These are phyloP conservation scores for Excoecaria agallocha DNA, from an alignment of 345 rosid species.

Conservation along the genomic window DNA sequence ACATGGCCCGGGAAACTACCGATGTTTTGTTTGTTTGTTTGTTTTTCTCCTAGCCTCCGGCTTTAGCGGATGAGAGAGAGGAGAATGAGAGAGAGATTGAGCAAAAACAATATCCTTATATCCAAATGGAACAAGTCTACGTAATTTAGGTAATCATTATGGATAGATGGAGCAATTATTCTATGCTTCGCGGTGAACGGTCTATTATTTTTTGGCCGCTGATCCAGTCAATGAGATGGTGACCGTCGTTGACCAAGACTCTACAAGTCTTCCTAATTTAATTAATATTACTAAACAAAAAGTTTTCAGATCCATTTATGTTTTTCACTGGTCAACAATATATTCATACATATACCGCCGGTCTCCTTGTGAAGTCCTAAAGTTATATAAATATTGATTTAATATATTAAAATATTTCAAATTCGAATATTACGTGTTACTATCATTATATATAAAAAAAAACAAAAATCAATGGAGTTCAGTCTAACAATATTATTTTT, in stretches of 20 bases:
- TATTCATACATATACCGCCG: no score
- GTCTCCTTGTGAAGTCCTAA: no score
- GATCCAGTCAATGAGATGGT: background rate
- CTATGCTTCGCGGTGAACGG: slow-evolving; percentile 13
- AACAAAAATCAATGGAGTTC: no score
- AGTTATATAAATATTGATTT: no score
- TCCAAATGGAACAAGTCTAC: background rate
- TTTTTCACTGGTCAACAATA: no score
- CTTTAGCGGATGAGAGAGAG: slow-evolving; percentile 2
- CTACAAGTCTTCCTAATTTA: background rate
- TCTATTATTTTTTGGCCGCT: slow-evolving; percentile 1
- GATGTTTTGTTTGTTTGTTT: background rate
- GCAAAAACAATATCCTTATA: slow-evolving; percentile 20
- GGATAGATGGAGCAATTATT: slow-evolving; percentile 1
- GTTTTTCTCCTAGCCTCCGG: background rate
- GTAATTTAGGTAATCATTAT: slow-evolving; percentile 13
- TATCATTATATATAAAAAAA: no score
- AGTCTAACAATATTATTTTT: no score
- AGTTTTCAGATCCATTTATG: no score
- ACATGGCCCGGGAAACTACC: slow-evolving; percentile 12
- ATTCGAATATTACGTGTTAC: no score
- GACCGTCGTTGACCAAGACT: slow-evolving; percentile 2
- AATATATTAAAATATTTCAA: no score
- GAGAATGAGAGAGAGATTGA: background rate
- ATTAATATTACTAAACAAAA: no score